A percentile compares a stretch with the other conserved stretches of the same genome.
Conservation (phyloP, 1,284 basidiomycete genomes). For the Cutaneotrichosporon arboriforme region DNA sequence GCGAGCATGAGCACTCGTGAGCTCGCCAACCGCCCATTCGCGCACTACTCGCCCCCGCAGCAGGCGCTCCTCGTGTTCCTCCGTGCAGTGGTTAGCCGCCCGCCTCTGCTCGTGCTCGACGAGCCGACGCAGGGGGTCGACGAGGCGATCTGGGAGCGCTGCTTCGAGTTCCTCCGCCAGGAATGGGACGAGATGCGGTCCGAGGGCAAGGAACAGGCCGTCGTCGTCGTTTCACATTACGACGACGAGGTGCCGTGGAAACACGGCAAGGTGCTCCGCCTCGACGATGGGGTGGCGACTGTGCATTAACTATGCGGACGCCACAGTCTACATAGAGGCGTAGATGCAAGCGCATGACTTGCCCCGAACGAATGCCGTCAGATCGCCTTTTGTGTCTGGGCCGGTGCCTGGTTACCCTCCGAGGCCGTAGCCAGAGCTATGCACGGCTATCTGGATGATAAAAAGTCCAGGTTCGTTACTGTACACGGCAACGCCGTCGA, state of each 20-base stretch:
- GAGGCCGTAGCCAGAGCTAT: too few species aligned
- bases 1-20: constrained; percentile 13
- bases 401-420: too few species aligned
- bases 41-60: constrained; percentile 61
- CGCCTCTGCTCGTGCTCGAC: constrained; percentile 72
- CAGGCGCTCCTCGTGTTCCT: constrained; percentile 75
- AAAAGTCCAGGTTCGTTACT: too few species aligned
- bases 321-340: too few species aligned
- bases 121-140: constrained; percentile 91
- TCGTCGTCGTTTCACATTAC: constrained; percentile 81
- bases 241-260: constrained; percentile 63
- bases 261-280: constrained; percentile 21
- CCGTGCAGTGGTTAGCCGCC: constrained; percentile 66
- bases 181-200: constrained; percentile 45
- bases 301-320: too few species aligned
- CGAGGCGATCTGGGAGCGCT: constrained; percentile 62
- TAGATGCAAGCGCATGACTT: too few species aligned
- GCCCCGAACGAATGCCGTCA: too few species aligned
- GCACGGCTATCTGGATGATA: too few species aligned
- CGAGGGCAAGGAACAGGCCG: constrained; percentile 58
- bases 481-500: too few species aligned
- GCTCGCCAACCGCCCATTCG: constrained; percentile 53
- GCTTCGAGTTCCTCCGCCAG: constrained; percentile 58
- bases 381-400: too few species aligned
- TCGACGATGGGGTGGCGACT: constrained; percentile 27